Base-by-base conservation (phyloP, 2,329 filamentous ascomycete genomes). In the Trichoderma sp. region DNA sequence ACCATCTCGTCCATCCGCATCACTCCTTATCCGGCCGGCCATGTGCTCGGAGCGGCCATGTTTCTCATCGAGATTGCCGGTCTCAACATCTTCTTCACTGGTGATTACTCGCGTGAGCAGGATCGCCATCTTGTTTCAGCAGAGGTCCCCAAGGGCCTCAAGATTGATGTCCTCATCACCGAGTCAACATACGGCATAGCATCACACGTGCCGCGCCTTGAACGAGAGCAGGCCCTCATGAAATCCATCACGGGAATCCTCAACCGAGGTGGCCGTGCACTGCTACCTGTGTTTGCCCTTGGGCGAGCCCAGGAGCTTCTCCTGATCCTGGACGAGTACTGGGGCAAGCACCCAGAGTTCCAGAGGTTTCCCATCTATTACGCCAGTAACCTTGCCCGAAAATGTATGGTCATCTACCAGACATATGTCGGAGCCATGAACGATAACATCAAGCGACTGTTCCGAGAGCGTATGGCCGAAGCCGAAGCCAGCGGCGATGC, bases 361-460 rank as follows among this genome's bases (percentile, higher is more conserved):
- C 95, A 98, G 78, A 95, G 94, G 78, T 93, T 94, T 45, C 97
- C 97, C 6, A 98, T 99, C 77, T 99, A 98, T 86, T 99, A 98
- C 83, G 97, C 97, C 73, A 97, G 94, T 80, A 98, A 97, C 80
- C 90, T 98, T 59, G 97, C 97, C 1, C 89, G 96, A 77, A 97
- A 98, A 84, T 99, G 97, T 86, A 99, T 99, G 97, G 91, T 98
- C 35, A 95, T 98, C 4, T 99, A 99, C 82, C 97, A 98, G 83
- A 99, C 97, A 1, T 99, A 98, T 81, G 95, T 98, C 66, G 95
- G 95, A 66, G 95, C 95, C 74, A 99, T 99, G 97, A 99, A 99
- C 83, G 96, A 98, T 81, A 98, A 98, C 81, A 98, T 99, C 87
- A 98, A 98, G 84, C 91, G 94, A 12, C 90, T 98, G n/a, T 98